Evolutionary conservation across 2,329 filamentous ascomycete genomes (phyloP), one percentile per base, ranked within the genome.

Genomic region (Pseudocercospora eumusae): DNA sequence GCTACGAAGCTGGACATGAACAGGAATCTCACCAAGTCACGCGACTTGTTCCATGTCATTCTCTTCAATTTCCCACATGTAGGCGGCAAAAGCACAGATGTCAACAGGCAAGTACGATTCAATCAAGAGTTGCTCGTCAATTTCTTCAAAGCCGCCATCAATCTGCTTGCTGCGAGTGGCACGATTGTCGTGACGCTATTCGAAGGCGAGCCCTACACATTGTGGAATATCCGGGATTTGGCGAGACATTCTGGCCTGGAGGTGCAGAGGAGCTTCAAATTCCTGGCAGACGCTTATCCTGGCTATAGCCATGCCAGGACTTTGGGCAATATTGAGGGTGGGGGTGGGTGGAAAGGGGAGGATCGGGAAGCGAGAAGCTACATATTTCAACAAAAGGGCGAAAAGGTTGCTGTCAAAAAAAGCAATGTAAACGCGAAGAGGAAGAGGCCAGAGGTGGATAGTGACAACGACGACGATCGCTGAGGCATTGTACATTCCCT

Each of bases 51-150:
- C 82, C 88, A 96, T 75, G 84, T 86, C 60, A 88, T 98, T 65
- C 82, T 93, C 68, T 99, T 98, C 85, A 96, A 97, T 81, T 99
- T 99, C 77, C 95, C 95, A 36, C 95, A 99, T 79, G 90, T 96
- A 3, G 95, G 95, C 66, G 95, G 95, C 50, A 88, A 96, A 71
- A 90, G 86, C 67, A 98, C 89, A 69, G 93, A 98, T 79, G 89
- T 97, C 60, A 97, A 97, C 79, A 84, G 95, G 36, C 95, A 99
- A 78, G 92, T 97, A 13, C 87, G 95, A 60, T 86, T 91, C 75
- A 98, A 99, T 79, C 93, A 96, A 77, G 86, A 89, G 71, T 81
- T 92, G 56, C 82, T 92, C 36, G 87, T 90, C 13, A 79, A 81
- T 47, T 91, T 91, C 78, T 91, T 92, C 78, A 74, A 76, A 63